Evolutionary conservation across 2,329 filamentous ascomycete genomes (phyloP).

Genomic region (Penicillium rolfsii): DNA sequence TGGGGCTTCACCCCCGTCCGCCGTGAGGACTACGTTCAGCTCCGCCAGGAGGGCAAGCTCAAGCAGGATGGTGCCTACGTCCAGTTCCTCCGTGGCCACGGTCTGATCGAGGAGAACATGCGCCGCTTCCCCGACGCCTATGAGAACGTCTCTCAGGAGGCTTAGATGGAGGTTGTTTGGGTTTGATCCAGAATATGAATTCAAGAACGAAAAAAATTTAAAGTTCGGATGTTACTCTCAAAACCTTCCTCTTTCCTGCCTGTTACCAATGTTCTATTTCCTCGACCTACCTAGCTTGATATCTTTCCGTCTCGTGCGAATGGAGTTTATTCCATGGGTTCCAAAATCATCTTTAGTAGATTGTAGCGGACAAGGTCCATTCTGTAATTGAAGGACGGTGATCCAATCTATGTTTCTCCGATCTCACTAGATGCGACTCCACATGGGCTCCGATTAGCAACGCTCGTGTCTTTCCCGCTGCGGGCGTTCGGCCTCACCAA

Average conservation of each 20-base stretch:
- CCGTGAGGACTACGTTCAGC: constrained; percentile 95
- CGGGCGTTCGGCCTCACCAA: not conserved
- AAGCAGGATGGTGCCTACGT: constrained; percentile 99
- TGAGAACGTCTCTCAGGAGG: constrained; percentile 51
- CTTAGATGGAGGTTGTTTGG: constrained; percentile 44
- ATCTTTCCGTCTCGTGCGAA: constrained; percentile 28
- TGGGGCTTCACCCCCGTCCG: constrained; percentile 99
- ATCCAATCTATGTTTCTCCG: not conserved
- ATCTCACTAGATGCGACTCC: not conserved
- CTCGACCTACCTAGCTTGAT: constrained; percentile 27
- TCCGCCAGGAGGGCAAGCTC: constrained; percentile 90
- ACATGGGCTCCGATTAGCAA: not conserved
- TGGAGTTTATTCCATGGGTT: constrained; percentile 33
- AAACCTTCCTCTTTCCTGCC: constrained; percentile 9
- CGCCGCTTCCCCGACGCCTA: constrained; percentile 92
- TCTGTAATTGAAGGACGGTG: not conserved
- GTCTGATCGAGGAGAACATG: constrained; percentile 82
- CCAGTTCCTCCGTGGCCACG: constrained; percentile 97
- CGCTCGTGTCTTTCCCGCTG: not conserved
- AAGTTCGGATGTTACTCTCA: constrained; percentile 26
- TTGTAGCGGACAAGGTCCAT: not conserved
- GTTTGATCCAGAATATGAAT: constrained; percentile 35
- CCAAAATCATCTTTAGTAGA: not conserved
- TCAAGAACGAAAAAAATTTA: constrained; percentile 31
- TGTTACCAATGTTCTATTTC: constrained; percentile 21